Conservation (phyloP, 306 rosid species). For the Medicago arabica region DNA sequence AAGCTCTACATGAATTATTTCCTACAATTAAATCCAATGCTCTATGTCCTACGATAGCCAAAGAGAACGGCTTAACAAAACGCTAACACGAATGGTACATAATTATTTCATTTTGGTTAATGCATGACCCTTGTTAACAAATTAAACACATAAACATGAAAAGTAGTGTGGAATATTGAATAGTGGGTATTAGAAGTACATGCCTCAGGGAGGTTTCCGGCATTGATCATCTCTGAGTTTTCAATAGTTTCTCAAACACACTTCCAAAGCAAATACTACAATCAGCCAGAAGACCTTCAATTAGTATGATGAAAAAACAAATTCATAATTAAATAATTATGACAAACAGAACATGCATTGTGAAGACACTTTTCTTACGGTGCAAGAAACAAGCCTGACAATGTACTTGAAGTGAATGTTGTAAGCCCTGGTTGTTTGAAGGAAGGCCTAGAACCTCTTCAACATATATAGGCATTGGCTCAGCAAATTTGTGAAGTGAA, state of each 20-base stretch:
- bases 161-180: constrained; percentile 8
- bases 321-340: constrained; percentile 16
- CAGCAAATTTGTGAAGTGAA: constrained; percentile 64
- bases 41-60: constrained; percentile 12
- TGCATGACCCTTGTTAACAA: neutral
- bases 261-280: constrained; percentile 51
- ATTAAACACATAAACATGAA: constrained; percentile 3
- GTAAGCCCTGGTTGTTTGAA: constrained; percentile 51
- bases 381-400: constrained; percentile 5
- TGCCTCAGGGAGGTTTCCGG: constrained; percentile 52
- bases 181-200: constrained; percentile 19
- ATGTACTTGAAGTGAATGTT: constrained; percentile 39
- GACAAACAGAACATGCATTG: constrained; percentile 25
- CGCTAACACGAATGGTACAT: neutral
- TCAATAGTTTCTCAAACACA: constrained; percentile 58
- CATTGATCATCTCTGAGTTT: constrained; percentile 44
- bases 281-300: constrained; percentile 31
- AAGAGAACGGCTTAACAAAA: neutral
- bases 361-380: constrained; percentile 12
- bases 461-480: constrained; percentile 52
- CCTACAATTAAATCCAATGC: constrained; percentile 7
- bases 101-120: constrained; percentile 22
- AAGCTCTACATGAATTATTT: neutral
- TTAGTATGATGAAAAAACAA: constrained; percentile 10
- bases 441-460: constrained; percentile 56